A percentile compares a stretch with the other conserved stretches of the same genome.
Conservation (phyloP, 176 grass and related monocot species). For the Alopecurus myosuroides region DNA sequence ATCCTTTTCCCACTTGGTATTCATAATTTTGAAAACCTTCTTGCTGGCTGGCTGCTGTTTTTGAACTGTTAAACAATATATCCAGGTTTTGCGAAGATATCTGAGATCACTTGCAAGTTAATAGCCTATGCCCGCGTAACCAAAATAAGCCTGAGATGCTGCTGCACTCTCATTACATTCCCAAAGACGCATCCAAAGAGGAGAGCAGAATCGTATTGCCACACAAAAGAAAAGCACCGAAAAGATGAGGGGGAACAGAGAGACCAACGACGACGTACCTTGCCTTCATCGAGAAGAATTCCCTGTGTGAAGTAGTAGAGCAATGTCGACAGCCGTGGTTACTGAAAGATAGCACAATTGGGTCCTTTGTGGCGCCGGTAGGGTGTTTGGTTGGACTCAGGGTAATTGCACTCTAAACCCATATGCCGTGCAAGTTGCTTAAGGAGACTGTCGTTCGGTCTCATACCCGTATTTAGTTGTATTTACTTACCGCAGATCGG, state of each 20-base stretch:
- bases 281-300: background rate
- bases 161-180: background rate
- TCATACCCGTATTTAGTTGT: too few species aligned
- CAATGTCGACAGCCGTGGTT: too few species aligned
- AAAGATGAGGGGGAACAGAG: too few species aligned
- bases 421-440: too few species aligned
- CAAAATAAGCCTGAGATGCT: background rate
- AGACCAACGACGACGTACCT: background rate
- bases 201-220: background rate
- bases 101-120: background rate
- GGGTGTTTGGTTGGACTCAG: too few species aligned
- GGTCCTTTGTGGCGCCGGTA: too few species aligned
- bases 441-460: too few species aligned
- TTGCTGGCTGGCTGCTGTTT: background rate
- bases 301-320: too few species aligned
- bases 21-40: background rate
- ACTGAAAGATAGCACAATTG: too few species aligned
- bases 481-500: too few species aligned
- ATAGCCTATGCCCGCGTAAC: background rate
- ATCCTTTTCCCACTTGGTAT: background rate
- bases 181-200: background rate
- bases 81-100: background rate
- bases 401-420: too few species aligned
- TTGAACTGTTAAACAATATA: background rate
- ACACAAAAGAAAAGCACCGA: too few species aligned